phyloP scores from a whole-genome alignment of 2,329 filamentous ascomycete genomes.

The Epichloe brachyelytri region DNA sequence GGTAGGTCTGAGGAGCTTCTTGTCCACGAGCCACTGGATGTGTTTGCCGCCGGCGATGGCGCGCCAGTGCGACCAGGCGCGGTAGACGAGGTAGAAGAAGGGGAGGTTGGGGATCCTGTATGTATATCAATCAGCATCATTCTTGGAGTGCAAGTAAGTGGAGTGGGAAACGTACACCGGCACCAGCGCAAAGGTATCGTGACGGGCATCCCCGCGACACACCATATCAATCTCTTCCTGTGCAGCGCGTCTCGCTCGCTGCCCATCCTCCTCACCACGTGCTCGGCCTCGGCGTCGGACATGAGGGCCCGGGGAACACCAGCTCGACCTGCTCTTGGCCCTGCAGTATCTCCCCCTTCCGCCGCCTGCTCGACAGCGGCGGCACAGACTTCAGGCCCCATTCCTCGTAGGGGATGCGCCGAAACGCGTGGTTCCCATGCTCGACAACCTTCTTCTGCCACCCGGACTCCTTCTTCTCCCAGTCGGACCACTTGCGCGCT shows the following conservation, averaged over 20 bases:
- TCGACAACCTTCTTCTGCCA: conserved; percentile 83
- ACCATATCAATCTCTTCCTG: conserved; percentile 64
- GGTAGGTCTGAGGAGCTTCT: conserved; percentile 52
- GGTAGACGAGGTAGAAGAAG: conserved; percentile 90
- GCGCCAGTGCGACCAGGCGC: conserved; percentile 85
- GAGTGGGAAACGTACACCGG: conserved; percentile 56
- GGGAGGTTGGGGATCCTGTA: conserved; percentile 77
- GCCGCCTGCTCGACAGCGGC: conserved; percentile 55
- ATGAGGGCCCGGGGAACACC: conserved; percentile 64
- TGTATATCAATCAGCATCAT: not conserved
- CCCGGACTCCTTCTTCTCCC: conserved; percentile 72
- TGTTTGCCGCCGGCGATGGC: conserved; percentile 77
- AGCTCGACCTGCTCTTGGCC: conserved; percentile 57
- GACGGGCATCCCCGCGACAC: conserved; percentile 69
- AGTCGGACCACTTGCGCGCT: conserved; percentile 65
- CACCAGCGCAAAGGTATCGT: conserved; percentile 68
- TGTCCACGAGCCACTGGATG: conserved; percentile 65
- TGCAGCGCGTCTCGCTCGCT: conserved; percentile 74
- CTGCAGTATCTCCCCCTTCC: conserved; percentile 47
- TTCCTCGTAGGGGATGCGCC: conserved; percentile 89
- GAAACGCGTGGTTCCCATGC: conserved; percentile 76
- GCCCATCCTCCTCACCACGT: conserved; percentile 56
- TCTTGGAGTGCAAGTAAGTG: not conserved
- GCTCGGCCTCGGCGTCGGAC: conserved; percentile 46
- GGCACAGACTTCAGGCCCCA: conserved; percentile 96